These are phyloP conservation scores for Urostyla sp. DNA, from an alignment of 73 alveolate genomes.

Conservation along the genomic window DNA sequence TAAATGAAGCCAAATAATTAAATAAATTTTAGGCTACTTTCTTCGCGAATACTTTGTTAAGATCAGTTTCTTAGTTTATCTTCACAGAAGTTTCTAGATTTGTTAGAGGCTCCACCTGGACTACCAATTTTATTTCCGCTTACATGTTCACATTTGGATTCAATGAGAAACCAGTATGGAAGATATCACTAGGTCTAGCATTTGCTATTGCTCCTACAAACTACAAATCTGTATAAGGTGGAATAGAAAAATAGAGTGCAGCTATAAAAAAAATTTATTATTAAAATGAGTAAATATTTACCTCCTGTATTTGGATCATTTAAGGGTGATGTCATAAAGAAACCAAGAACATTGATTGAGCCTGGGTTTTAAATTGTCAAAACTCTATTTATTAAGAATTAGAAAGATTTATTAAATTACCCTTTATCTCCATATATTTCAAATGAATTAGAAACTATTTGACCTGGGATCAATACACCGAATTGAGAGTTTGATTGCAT, in stretches of 20 bases:
- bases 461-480: slow-evolving; percentile 79
- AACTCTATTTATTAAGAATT: slow-evolving; percentile 50
- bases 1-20: slow-evolving; percentile 88
- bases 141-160: slow-evolving; percentile 87
- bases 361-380: slow-evolving; percentile 73
- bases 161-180: slow-evolving; percentile 93
- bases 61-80: slow-evolving; percentile 81
- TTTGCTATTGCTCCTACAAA: slow-evolving; percentile 97
- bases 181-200: slow-evolving; percentile 94
- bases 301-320: slow-evolving; percentile 71
- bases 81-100: slow-evolving; percentile 77
- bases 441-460: slow-evolving; percentile 48
- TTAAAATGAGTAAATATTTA: background rate
- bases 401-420: slow-evolving; percentile 66
- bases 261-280: slow-evolving; percentile 63
- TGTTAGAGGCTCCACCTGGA: slow-evolving; percentile 83
- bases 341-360: slow-evolving; percentile 75
- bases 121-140: slow-evolving; percentile 80
- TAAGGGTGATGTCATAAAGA: slow-evolving; percentile 75
- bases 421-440: slow-evolving; percentile 59
- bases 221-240: slow-evolving; percentile 89
- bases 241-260: slow-evolving; percentile 83
- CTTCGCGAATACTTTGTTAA: slow-evolving; percentile 87
- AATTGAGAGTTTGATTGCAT: slow-evolving; percentile 20
- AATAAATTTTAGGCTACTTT: slow-evolving; percentile 91